Evolutionary conservation across 1,284 basidiomycete species (phyloP).

Genomic region (Irpex lacteus): DNA sequence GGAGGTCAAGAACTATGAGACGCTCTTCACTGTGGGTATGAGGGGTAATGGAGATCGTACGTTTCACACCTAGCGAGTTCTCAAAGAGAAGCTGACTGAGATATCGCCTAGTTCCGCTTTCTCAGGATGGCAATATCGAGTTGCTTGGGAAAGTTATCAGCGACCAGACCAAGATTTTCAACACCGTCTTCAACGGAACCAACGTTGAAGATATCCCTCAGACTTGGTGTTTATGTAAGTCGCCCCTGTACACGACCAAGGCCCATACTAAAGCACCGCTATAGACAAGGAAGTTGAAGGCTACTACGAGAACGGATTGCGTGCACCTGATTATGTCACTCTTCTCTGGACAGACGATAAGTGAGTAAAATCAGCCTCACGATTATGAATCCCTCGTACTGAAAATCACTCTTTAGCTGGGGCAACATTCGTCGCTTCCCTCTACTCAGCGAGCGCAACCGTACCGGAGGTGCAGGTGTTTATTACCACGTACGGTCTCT

Average conservation of each 20-base stretch:
- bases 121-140: conserved; percentile 45
- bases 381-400: neutral
- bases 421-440: conserved; percentile 60
- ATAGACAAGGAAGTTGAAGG: conserved; percentile 63
- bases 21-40: conserved; percentile 65
- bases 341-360: conserved; percentile 62
- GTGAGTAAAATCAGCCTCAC: conserved; percentile 28
- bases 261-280: neutral
- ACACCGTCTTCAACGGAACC: conserved; percentile 47
- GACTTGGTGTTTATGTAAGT: conserved; percentile 62
- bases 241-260: too few relatives aligned
- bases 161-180: conserved; percentile 64
- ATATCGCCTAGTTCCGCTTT: conserved; percentile 44
- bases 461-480: conserved; percentile 61
- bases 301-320: conserved; percentile 59
- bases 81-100: neutral
- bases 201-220: conserved; percentile 57
- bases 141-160: conserved; percentile 55
- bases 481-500: conserved; percentile 55
- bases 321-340: conserved; percentile 51
- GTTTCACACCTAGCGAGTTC: neutral
- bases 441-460: conserved; percentile 44
- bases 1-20: conserved; percentile 55
- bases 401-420: conserved; percentile 30
- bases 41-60: conserved; percentile 39